A percentile compares a stretch with the other conserved stretches of the same genome.
Evolutionary conservation across 306 rosid genomes (phyloP).

Genomic region (Begonia loranthoides): DNA sequence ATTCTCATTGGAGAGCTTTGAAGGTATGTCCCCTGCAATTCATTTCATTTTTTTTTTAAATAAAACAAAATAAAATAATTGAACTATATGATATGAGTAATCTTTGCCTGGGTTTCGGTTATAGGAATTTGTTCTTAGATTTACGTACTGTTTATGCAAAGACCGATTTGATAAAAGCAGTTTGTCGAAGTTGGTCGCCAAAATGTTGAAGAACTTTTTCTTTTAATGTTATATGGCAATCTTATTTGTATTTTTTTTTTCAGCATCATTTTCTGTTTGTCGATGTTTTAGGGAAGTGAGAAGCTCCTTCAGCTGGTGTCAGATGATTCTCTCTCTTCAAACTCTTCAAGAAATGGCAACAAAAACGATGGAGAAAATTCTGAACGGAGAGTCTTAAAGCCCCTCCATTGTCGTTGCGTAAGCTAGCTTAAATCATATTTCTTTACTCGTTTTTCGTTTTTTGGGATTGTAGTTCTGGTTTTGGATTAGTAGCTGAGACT

Average conservation of each 20-base stretch:
- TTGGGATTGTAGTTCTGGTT: background rate
- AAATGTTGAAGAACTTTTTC: background rate
- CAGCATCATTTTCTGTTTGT: background rate
- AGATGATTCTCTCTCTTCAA: slow-evolving; percentile 21
- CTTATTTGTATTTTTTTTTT: background rate
- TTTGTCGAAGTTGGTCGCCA: too few relatives aligned
- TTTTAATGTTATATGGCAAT: too few relatives aligned
- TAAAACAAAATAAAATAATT: too few relatives aligned
- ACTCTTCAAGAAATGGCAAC: slow-evolving; percentile 8
- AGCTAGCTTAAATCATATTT: slow-evolving; percentile 9
- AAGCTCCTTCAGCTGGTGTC: slow-evolving; percentile 67
- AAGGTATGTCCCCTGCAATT: slow-evolving; percentile 30
- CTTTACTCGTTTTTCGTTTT: background rate
- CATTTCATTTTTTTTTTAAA: too few relatives aligned
- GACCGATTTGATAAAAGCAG: too few relatives aligned
- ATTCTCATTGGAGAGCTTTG: slow-evolving; percentile 90
- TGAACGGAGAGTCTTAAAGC: slow-evolving; percentile 12
- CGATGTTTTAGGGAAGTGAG: slow-evolving; percentile 66
- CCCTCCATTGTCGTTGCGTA: slow-evolving; percentile 30
- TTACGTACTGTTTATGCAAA: too few relatives aligned
- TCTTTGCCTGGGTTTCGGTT: too few relatives aligned
- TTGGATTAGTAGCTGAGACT: background rate
- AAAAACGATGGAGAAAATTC: slow-evolving; percentile 18
- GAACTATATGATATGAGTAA: too few relatives aligned
- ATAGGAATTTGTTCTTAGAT: too few relatives aligned